Percentiles rank a stretch among this genome's conserved stretches.
Conservation (phyloP, 495 filamentous ascomycete genomes). For the Tricharina praecox region DNA sequence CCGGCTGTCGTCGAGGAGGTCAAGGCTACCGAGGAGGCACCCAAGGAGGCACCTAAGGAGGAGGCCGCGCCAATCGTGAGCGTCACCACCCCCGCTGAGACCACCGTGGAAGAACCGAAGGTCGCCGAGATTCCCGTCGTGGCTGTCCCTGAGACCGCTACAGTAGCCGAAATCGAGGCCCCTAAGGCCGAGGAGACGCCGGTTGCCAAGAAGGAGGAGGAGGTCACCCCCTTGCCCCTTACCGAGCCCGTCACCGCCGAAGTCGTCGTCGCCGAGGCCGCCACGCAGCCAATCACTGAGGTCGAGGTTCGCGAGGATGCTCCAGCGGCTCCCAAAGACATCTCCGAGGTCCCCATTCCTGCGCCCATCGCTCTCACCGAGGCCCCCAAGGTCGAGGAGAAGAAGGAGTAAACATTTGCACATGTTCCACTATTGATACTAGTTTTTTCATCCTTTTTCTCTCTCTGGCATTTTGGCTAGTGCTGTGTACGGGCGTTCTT, state of each 20-base stretch:
- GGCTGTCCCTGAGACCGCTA: background rate
- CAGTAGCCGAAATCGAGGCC: background rate
- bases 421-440: too few species aligned
- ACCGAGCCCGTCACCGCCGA: constrained; percentile 1
- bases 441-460: background rate
- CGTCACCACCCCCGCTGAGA: too few species aligned
- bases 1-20: background rate
- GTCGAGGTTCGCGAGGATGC: background rate
- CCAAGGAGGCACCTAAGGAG: background rate
- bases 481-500: too few species aligned
- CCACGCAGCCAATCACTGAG: background rate
- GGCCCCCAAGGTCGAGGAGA: too few species aligned
- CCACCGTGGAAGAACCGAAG: background rate
- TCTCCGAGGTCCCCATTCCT: constrained; percentile 3
- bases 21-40: constrained; percentile 1
- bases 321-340: background rate
- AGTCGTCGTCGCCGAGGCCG: background rate
- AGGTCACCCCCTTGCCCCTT: constrained; percentile 1
- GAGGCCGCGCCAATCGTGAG: too few species aligned
- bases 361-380: background rate
- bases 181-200: background rate
- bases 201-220: background rate
- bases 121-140: background rate
- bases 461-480: too few species aligned
- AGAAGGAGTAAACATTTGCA: background rate